Base-by-base conservation (phyloP, 1,284 basidiomycete species). In the Moniliophthora roreri region DNA sequence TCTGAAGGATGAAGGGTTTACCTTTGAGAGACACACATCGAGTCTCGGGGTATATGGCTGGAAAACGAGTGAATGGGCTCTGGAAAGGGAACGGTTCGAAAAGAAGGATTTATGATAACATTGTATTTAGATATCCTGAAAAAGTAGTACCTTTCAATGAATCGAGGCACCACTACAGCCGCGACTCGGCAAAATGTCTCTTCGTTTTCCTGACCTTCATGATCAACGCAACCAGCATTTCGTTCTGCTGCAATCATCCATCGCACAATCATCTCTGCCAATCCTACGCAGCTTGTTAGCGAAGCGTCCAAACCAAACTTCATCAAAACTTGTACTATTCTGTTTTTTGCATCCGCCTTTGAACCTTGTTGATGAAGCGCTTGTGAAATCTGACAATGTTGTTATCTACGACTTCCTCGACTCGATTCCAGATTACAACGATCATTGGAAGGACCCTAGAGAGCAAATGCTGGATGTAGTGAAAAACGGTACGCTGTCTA, bases 201-300 rank as follows among this genome's bases (percentile, higher is more conserved):
- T 74, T 48, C 66, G 69, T 55, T 58, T 67, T 39, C 60, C 68
- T 53, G 56, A 67, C 57, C 67, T 78, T 63, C 66, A 70, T 63
- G 60, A 69, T 56, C 66, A 66, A 48, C 63, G 65, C 47, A 71
- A 74, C 46, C 76, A 81, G 39, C 75, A 78, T 4, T 67, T 88
- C 26, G 60, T 88, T 6, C 60, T 90, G 15, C 62, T 89, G 15
- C 85, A 89, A 59, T 89, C 87, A 1, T 85, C 87, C 10, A 55
- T 73, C 40, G 77, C 81, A 1, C 86, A 88, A 61, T 83, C 84
- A 36, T 74, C 77, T 58, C 60, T 89, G 16, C 80, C 87, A 2
- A 60, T 89, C 21, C 68, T 91, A 8, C 75, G 76, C 32, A 69
- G 68, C 50, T 57, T 76, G 36, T 69, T 76, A 47, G 68, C 59